These are phyloP conservation scores for Exsudoporus frostii DNA, from an alignment of 768 basidiomycete species.

Conservation along the genomic window DNA sequence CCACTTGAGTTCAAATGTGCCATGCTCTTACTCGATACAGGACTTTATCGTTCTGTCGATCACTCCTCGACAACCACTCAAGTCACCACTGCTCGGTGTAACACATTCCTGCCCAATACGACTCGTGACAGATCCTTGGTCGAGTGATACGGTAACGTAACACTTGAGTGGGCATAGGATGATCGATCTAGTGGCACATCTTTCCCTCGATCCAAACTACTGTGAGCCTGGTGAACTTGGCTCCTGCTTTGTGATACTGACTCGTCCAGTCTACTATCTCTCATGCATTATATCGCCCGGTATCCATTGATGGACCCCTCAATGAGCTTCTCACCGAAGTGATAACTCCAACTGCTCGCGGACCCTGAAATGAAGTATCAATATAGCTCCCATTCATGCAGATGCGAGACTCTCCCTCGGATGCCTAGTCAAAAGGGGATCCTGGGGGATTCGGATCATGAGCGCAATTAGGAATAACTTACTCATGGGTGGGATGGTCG, in stretches of 20 bases:
- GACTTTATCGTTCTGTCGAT: constrained; percentile 56
- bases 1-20: background rate
- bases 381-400: background rate
- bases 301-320: background rate
- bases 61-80: constrained; percentile 39
- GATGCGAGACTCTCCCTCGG: background rate
- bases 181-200: background rate
- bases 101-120: constrained; percentile 52
- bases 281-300: background rate
- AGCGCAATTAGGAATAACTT: no score
- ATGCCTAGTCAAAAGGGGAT: background rate
- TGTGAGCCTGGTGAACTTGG: background rate
- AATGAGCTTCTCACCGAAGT: background rate
- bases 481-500: no score
- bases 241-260: background rate
- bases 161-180: background rate
- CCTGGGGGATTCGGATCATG: no score
- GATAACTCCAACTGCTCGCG: no score
- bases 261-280: background rate
- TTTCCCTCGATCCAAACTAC: background rate
- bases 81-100: constrained; percentile 33
- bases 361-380: background rate
- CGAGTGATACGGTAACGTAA: constrained; percentile 10
- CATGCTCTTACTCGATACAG: constrained; percentile 30
- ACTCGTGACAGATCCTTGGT: constrained; percentile 58